These are phyloP conservation scores for Entomophthora muscae DNA, from an alignment of 371 early-diverging fungal genomes.

Conservation along the genomic window DNA sequence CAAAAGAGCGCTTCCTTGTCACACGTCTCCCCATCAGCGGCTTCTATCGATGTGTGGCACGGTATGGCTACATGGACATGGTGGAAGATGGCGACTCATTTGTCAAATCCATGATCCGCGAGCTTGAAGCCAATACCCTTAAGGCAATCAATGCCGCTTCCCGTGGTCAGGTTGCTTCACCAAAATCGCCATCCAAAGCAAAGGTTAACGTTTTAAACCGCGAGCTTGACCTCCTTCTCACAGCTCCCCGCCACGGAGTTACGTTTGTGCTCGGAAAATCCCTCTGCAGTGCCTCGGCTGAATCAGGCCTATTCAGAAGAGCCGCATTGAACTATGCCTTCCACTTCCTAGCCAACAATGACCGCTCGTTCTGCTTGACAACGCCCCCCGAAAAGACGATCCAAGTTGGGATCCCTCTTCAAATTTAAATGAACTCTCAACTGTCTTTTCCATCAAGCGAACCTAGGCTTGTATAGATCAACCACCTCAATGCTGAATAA, in stretches of 20 bases:
- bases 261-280: conserved; percentile 8
- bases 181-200: too few relatives aligned
- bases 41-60: conserved; percentile 14
- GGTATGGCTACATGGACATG: conserved; percentile 19
- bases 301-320: background rate
- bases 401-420: conserved; percentile 9
- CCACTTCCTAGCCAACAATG: conserved; percentile 8
- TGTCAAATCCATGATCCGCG: background rate
- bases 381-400: conserved; percentile 5
- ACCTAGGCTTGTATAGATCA: too few relatives aligned
- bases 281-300: background rate
- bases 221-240: background rate
- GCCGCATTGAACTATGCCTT: background rate
- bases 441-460: too few relatives aligned
- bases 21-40: conserved; percentile 10
- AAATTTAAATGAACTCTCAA: too few relatives aligned
- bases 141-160: background rate
- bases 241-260: background rate
- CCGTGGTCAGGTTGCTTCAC: background rate
- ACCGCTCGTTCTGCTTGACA: background rate
- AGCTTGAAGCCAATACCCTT: background rate
- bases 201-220: background rate
- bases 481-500: too few relatives aligned
- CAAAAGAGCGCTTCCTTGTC: conserved; percentile 15
- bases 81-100: conserved; percentile 9